Base-by-base conservation (phyloP, 2,329 filamentous ascomycete genomes). In the Aspergillus fructus region DNA sequence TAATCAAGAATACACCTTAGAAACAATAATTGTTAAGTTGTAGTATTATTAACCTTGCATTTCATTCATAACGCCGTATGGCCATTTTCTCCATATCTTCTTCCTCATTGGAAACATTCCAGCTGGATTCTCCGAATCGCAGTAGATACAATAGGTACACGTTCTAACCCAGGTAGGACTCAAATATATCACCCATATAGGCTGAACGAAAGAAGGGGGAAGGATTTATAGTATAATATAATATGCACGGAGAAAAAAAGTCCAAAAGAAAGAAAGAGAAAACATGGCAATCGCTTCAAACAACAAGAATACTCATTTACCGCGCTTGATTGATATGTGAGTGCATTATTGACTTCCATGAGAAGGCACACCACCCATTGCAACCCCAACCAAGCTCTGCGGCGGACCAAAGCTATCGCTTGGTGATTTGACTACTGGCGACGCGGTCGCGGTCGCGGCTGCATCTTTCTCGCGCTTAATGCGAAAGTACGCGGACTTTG, bases 401-500 rank as follows among this genome's bases (percentile, higher is more conserved):
- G 71, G 71, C 39, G 67, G 69, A 42, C 68, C 70, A 8, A 69
- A 66, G 30, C 61, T 68, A 24, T 64, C 60, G 12, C 64, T 63
- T 5, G 60, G 62, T 2, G 65, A 49, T 23, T 62, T 48, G 24
- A 47, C 27, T 5, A 21, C 6, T 7, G 46, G 46, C n/a, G 46
- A 48, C 17, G 30, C 19, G n/a, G 4, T 62, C 3, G 65, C 67
- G 52, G 68, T 70, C 34, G 64, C 60, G 34, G 62, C 64, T 2
- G 63, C 64, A 40, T 79, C 76, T 58, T 75, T 78, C 57, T 87
- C 91, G 59, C 88, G 83, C 71, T 89, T 87, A 49, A 96, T 86
- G 49, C 93, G 84, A 64, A 89, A 87, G 68, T 89, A 96, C 3
- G 90, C 93, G 62, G 96, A 76, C 76, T 93, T 96, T 65, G 93